A percentile compares a stretch with the other conserved stretches of the same genome.
Conservation (phyloP, 2,329 filamentous ascomycete species). For the Nemania abortiva region DNA sequence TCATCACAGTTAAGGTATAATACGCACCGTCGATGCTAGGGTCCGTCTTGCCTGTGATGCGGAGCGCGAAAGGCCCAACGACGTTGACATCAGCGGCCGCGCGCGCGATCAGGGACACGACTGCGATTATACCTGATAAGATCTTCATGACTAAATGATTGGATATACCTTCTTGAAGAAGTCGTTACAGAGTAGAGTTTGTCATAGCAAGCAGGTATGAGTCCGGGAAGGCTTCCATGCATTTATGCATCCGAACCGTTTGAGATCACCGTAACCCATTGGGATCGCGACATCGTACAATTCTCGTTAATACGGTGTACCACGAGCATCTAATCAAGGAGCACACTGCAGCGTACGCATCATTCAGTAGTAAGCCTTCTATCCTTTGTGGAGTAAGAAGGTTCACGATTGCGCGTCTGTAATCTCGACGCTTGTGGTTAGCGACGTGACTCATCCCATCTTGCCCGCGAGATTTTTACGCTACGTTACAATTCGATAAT, state of each 20-base stretch:
- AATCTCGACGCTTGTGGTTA: not conserved
- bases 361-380: not conserved
- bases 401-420: conserved; percentile 19
- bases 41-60: conserved; percentile 31
- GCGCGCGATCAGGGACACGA: not conserved
- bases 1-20: not conserved
- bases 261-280: not conserved
- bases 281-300: not conserved
- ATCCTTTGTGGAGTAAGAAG: not conserved
- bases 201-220: not conserved
- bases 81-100: conserved; percentile 23
- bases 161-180: not conserved
- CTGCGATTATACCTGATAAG: not conserved
- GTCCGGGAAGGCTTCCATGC: not conserved
- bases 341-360: not conserved
- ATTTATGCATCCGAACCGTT: conserved; percentile 15
- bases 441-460: not conserved
- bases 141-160: conserved; percentile 22
- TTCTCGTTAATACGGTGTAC: not conserved
- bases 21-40: conserved; percentile 31
- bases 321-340: not conserved
- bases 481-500: not conserved
- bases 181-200: not conserved
- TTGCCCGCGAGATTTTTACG: not conserved
- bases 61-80: conserved; percentile 37